Conservation (phyloP, 345 rosid genomes). For the Eucalyptus curtisii region DNA sequence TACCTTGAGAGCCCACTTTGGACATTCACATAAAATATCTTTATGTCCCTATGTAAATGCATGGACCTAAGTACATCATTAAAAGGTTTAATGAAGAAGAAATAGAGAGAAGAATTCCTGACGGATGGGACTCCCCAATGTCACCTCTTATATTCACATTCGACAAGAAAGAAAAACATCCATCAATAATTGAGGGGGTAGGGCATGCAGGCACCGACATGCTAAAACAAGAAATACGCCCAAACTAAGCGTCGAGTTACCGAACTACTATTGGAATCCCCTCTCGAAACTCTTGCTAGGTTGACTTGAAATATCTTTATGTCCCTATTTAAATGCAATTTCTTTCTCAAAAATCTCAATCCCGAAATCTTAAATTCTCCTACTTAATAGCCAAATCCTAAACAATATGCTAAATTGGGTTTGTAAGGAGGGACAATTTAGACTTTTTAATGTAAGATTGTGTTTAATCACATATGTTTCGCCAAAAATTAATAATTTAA, state of each 20-base stretch:
- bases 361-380: neutral
- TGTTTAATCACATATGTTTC: neutral
- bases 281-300: accelerated
- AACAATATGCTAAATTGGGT: neutral
- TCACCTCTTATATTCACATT: too few species aligned
- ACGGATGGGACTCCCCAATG: accelerated
- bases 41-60: neutral
- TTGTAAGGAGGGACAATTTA: neutral
- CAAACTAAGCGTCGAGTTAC: accelerated
- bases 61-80: accelerated
- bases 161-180: too few species aligned
- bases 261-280: accelerated
- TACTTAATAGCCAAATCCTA: neutral
- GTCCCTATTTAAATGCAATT: neutral
- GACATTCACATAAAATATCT: accelerated
- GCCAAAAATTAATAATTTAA: neutral
- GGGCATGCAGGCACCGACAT: accelerated
- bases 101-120: accelerated
- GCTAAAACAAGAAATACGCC: too few species aligned
- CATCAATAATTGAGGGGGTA: accelerated
- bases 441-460: neutral
- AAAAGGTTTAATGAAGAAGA: accelerated
- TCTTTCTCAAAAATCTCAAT: neutral
- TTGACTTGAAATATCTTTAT: too few species aligned
- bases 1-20: neutral